Evolutionary conservation across 2,329 filamentous ascomycete genomes (phyloP), one percentile per base, ranked within the genome.

Genomic region (Clonostachys byssicola): DNA sequence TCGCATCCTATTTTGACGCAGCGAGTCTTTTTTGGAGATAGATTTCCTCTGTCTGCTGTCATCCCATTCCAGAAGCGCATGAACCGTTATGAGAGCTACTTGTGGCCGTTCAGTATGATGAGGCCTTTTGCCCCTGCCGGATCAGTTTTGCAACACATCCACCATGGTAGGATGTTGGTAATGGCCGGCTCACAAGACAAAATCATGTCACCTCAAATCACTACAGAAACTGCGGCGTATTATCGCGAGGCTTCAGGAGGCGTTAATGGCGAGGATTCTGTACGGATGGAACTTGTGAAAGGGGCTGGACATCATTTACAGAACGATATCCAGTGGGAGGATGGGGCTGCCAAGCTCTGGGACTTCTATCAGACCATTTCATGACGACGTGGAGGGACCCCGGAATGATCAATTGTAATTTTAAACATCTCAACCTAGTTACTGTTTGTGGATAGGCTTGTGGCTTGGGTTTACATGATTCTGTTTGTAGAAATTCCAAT

Each of bases 231-330:
- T 18, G 36, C 36, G 7, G 36, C 36, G 17, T 39, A n/a, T 18
- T 39, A 39, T 18, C 12, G 36, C 10, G 36, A n/a, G 10, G 36
- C 36, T 18, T n/a, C 50, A 49, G 7, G 2, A 60, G 34, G 57
- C 65, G 41, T 57, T 72, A n/a, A 69, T 71, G 1, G 50, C 52
- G 6, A 61, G 66, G 47, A 61, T 12, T 71, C 70, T 1, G 71
- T 78, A 10, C 57, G 60, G 42, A 58, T 74, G 42, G 64, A 54
- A 14, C 59, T 72, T 42, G 70, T 78, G 1, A 60, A 65, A 4
- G 68, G 66, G 4, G 64, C 73, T 5, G 76, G 70, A 3, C 75
- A 81, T 56, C 76, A 81, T 59, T 50, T 79, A 41, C 74, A 79
- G 55, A 77, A 80, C 47, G 75, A 80, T 53, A 58, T 70, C 12